Base-by-base conservation (phyloP, 352 stramenopile species). In the Nothophytophthora sp. region DNA sequence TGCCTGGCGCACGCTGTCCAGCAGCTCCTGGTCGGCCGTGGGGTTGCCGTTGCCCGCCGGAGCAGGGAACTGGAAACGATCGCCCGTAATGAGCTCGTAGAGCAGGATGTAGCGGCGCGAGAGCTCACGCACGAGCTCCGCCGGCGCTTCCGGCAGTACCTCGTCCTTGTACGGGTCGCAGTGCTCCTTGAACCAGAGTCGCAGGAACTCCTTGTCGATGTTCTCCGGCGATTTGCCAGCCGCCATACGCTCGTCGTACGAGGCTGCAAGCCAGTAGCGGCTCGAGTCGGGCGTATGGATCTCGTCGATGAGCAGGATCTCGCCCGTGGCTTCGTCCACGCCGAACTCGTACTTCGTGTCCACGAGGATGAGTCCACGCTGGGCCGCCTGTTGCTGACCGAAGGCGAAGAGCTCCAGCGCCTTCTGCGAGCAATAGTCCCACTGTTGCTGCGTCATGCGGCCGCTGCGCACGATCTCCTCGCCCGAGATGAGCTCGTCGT, bases 121-220 rank as follows among this genome's bases (percentile, higher is more conserved):
- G 13, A 99, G 81, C 78, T 99, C 97, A 22, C 88, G 77, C 11
- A 99, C 96, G 15, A 99, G 81, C 44, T 99, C 92, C 52, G 81
- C 87, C 5, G 97, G 97, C 11, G 97, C 97, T 23, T 98, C 96
- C 1, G 97, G 97, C 30, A 99, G 66, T 27, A 91, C 80, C 13
- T 73, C 79, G 67, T 98, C 95, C 11, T 98, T 98, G 86, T 99
- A 99, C 32, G 97, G 97, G 74, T 99, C 97, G 71, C 97, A 99
- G 71, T 98, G 87, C 25, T 98, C 79, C 44, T 86, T 81, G 76
- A 98, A 99, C 97, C 97, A 99, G 30, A 98, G 78, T 44, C 97
- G 83, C 41, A 99, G 67, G 62, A 99, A 99, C 76, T 99, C 97
- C 83, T 99, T 99, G 76, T 99, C 97, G 55, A 99, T 99, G 70